phyloP scores from a whole-genome alignment of 352 stramenopile species.

The Phytophthora cactorum region DNA sequence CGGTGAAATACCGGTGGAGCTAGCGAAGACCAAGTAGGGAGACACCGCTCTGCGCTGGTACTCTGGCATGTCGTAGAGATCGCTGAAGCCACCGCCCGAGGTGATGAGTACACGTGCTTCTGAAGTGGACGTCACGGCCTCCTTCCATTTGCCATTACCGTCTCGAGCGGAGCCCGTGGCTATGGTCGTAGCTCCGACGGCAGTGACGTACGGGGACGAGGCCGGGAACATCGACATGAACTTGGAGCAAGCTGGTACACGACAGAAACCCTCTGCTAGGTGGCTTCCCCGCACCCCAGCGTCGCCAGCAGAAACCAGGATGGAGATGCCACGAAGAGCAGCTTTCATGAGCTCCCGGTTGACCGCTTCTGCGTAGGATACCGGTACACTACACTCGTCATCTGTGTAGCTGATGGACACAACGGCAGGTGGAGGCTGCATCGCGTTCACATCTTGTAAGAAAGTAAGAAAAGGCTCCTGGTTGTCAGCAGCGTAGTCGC shows the following conservation, averaged over 20 bases:
- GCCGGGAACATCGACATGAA: conserved; percentile 76
- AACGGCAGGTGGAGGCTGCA: conserved; percentile 61
- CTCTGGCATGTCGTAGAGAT: conserved; percentile 48
- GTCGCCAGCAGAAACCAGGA: conserved; percentile 75
- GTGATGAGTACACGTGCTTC: conserved; percentile 65
- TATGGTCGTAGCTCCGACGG: conserved; percentile 68
- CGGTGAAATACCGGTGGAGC: conserved; percentile 24
- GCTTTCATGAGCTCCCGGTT: conserved; percentile 83
- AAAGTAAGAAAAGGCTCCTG: conserved; percentile 83
- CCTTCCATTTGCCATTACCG: conserved; percentile 42
- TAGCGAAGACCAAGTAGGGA: conserved; percentile 42
- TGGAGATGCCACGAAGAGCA: conserved; percentile 64
- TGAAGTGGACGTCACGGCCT: conserved; percentile 56
- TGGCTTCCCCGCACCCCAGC: conserved; percentile 61
- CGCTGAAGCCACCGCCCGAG: conserved; percentile 76
- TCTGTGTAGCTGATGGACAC: conserved; percentile 88
- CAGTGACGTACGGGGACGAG: conserved; percentile 78
- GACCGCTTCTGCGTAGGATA: conserved; percentile 59
- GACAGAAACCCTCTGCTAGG: conserved; percentile 55
- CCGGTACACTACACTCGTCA: conserved; percentile 74
- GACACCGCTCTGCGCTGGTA: conserved; percentile 56
- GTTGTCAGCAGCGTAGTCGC: conserved; percentile 65
- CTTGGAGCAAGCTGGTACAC: conserved; percentile 42
- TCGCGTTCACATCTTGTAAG: conserved; percentile 73
- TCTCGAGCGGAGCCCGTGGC: conserved; percentile 11